phyloP scores from a whole-genome alignment of 805 yeast genomes.

The Monosporozyma solicola region DNA sequence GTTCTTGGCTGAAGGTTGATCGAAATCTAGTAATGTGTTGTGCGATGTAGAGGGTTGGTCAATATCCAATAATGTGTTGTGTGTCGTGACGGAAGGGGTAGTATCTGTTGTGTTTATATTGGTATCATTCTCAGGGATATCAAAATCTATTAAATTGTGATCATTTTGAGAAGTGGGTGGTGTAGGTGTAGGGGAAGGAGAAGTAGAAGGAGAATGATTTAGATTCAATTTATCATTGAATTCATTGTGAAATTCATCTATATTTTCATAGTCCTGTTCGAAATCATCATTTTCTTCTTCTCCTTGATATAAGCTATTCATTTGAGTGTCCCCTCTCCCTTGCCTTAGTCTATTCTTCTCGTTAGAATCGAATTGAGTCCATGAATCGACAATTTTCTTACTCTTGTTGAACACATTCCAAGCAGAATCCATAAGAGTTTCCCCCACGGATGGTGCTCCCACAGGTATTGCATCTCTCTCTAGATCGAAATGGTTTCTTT shows the following conservation, averaged over 20 bases:
- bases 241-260: neutral
- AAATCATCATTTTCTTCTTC: neutral
- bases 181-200: neutral
- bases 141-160: constrained; percentile 2
- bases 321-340: neutral
- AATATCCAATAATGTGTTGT: neutral
- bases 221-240: neutral
- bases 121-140: neutral
- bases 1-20: neutral
- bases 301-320: too few relatives aligned
- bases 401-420: constrained; percentile 25
- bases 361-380: neutral
- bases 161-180: too few relatives aligned
- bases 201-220: neutral
- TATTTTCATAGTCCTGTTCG: neutral
- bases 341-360: neutral
- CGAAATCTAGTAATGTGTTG: constrained; percentile 1
- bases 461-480: neutral
- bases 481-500: neutral
- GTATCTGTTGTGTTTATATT: neutral
- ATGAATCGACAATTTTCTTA: constrained; percentile 23
- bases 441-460: neutral
- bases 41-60: neutral
- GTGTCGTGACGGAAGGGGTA: neutral
- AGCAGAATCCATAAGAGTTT: constrained; percentile 10